Percentiles rank a stretch among this genome's conserved stretches.
Conservation (phyloP, 768 basidiomycete genomes). For the Lentinula edodes region DNA sequence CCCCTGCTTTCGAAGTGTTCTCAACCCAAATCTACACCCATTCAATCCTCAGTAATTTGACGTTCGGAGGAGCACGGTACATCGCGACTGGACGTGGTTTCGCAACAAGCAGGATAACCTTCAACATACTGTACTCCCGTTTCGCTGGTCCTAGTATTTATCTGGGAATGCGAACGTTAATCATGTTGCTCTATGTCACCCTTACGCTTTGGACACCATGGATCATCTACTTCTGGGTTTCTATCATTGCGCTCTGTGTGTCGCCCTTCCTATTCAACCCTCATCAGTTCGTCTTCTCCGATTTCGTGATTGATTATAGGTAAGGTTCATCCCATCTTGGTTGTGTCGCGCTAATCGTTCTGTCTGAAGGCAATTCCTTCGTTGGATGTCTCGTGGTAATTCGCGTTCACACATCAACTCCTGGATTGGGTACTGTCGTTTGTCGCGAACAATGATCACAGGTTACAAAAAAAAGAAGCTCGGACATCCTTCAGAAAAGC, state of each 20-base stretch:
- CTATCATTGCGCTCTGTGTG: conserved; percentile 85
- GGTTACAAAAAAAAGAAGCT: conserved; percentile 99
- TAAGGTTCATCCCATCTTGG: conserved; percentile 25
- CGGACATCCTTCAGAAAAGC: conserved; percentile 94
- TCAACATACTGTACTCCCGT: conserved; percentile 93
- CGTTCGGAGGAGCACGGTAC: conserved; percentile 96
- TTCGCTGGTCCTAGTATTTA: conserved; percentile 99
- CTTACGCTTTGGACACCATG: conserved; percentile 88
- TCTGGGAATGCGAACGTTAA: conserved; percentile 87
- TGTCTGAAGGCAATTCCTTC: conserved; percentile 77
- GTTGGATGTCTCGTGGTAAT: conserved; percentile 99
- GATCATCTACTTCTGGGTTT: conserved; percentile 97
- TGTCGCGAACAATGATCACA: conserved; percentile 97
- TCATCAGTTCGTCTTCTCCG: conserved; percentile 97
- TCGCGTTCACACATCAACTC: conserved; percentile 96
- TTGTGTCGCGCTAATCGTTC: not conserved
- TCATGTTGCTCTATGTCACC: conserved; percentile 93
- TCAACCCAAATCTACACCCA: conserved; percentile 98
- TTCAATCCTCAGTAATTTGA: conserved; percentile 94
- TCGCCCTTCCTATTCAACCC: conserved; percentile 99
- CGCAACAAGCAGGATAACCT: conserved; percentile 91
- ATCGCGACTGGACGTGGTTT: conserved; percentile 99
- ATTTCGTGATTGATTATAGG: conserved; percentile 96
- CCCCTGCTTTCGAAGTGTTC: conserved; percentile 96
- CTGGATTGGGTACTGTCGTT: conserved; percentile 98